Conservation (phyloP, 2,329 filamentous ascomycete species). For the Didymellaceae sp. region DNA sequence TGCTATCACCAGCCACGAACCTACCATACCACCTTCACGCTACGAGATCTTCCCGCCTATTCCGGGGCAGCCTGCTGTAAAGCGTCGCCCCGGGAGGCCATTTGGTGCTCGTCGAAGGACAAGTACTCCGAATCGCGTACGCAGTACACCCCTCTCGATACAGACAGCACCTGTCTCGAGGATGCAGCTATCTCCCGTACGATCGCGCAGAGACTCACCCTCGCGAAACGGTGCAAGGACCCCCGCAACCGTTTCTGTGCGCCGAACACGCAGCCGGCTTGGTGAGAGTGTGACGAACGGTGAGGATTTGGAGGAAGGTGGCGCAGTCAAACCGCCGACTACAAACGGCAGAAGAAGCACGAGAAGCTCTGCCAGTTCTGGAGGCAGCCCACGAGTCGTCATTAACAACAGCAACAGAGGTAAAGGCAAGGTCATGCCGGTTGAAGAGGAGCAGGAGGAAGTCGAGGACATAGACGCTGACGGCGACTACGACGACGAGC, state of each 20-base stretch:
- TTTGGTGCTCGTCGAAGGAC: slow-evolving; percentile 48
- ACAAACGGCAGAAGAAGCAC: slow-evolving; percentile 38
- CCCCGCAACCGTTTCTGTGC: slow-evolving; percentile 36
- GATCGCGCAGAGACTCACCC: slow-evolving; percentile 39
- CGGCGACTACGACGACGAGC: slow-evolving; percentile 31
- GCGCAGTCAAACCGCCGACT: slow-evolving; percentile 34
- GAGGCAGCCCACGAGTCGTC: slow-evolving; percentile 31
- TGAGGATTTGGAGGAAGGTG: slow-evolving; percentile 40
- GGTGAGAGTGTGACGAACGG: slow-evolving; percentile 50
- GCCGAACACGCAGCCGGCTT: slow-evolving; percentile 54
- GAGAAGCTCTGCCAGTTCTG: slow-evolving; percentile 40
- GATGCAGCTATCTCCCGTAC: slow-evolving; percentile 40
- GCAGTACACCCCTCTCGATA: slow-evolving; percentile 34
- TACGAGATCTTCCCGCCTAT: slow-evolving; percentile 81
- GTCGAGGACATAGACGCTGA: slow-evolving; percentile 39
- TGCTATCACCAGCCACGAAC: slow-evolving; percentile 35
- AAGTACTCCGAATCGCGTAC: slow-evolving; percentile 42
- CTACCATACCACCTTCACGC: slow-evolving; percentile 69
- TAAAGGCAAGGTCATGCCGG: slow-evolving; percentile 34
- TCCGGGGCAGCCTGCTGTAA: slow-evolving; percentile 53
- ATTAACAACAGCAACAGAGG: slow-evolving; percentile 30
- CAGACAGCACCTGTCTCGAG: slow-evolving; percentile 42
- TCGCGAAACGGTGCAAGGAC: slow-evolving; percentile 41
- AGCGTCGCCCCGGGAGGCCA: slow-evolving; percentile 46
- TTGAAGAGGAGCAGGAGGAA: slow-evolving; percentile 43